Evolutionary conservation across 306 rosid species (phyloP).

Genomic region (Pyrus betulifolia): DNA sequence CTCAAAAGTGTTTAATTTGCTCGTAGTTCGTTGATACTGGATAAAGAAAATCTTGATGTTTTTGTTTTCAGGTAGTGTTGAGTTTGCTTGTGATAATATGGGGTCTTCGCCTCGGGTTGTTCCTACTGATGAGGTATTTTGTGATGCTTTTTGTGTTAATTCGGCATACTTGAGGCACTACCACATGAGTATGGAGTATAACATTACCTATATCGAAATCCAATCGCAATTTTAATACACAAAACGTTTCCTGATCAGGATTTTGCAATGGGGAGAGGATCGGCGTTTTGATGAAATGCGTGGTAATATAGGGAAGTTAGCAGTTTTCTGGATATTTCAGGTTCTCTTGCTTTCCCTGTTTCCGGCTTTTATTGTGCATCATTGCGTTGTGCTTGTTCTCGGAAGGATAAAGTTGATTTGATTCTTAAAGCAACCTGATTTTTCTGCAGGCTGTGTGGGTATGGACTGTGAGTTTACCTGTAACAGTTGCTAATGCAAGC

Average conservation of each 20-base stretch:
- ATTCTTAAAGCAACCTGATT: neutral
- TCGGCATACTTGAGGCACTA: neutral
- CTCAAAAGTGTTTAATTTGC: neutral
- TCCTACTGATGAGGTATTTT: constrained; percentile 67
- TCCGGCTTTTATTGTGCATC: neutral
- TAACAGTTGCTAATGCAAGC: constrained; percentile 78
- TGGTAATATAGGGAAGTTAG: constrained; percentile 56
- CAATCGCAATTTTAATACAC: neutral
- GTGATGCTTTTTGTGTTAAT: neutral
- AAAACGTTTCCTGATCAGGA: constrained; percentile 36
- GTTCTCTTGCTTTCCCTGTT: constrained; percentile 28
- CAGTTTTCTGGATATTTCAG: constrained; percentile 95
- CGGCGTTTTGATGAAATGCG: constrained; percentile 94
- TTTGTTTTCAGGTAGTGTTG: constrained; percentile 50
- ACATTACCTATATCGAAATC: neutral
- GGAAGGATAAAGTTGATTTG: neutral
- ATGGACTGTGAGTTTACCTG: constrained; percentile 92
- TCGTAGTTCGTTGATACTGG: neutral
- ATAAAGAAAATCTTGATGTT: neutral
- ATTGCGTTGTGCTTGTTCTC: neutral
- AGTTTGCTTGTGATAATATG: constrained; percentile 70
- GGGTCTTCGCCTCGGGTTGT: constrained; percentile 80
- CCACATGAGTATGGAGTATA: neutral
- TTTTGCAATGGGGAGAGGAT: constrained; percentile 93
- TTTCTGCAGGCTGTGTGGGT: constrained; percentile 88